phyloP scores from a whole-genome alignment of 371 early-diverging fungal species.

The Smittium culicis region DNA sequence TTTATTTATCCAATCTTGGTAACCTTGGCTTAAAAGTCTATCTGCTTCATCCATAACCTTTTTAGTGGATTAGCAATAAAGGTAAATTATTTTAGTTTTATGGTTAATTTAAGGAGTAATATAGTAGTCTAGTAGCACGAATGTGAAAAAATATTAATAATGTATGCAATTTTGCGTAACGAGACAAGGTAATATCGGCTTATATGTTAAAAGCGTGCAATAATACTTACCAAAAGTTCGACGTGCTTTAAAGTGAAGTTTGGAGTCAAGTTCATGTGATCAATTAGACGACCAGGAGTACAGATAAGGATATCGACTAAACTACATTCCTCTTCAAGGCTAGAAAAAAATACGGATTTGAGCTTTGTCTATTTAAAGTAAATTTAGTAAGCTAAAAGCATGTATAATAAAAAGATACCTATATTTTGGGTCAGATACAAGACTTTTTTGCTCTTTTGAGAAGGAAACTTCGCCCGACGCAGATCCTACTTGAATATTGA shows the following conservation, averaged over 20 bases:
- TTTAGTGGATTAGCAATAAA: too few species aligned
- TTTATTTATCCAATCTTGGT: conserved; percentile 83
- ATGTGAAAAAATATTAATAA: background rate
- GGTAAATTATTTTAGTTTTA: too few species aligned
- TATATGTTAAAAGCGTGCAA: too few species aligned
- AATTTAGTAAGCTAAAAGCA: too few species aligned
- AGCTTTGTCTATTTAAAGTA: too few species aligned
- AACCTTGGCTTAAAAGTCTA: conserved; percentile 74
- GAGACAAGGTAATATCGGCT: too few species aligned
- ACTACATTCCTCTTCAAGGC: conserved; percentile 16
- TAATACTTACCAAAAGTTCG: conserved; percentile 68
- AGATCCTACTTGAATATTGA: conserved; percentile 38
- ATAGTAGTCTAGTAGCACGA: too few species aligned
- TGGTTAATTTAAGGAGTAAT: too few species aligned
- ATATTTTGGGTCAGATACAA: conserved; percentile 30
- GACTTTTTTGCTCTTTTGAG: conserved; percentile 51
- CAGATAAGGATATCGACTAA: conserved; percentile 80
- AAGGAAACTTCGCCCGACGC: conserved; percentile 65
- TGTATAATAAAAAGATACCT: too few species aligned
- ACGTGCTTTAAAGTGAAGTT: conserved; percentile 84
- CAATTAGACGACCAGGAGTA: conserved; percentile 90
- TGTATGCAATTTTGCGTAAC: background rate
- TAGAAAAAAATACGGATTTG: too few species aligned
- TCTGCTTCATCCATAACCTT: conserved; percentile 90
- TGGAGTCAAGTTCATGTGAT: conserved; percentile 68